Evolutionary conservation across 225 moss, liverwort and hornwort species (phyloP), one percentile per base, ranked within the genome.

Genomic region (Climacium dendroides): DNA sequence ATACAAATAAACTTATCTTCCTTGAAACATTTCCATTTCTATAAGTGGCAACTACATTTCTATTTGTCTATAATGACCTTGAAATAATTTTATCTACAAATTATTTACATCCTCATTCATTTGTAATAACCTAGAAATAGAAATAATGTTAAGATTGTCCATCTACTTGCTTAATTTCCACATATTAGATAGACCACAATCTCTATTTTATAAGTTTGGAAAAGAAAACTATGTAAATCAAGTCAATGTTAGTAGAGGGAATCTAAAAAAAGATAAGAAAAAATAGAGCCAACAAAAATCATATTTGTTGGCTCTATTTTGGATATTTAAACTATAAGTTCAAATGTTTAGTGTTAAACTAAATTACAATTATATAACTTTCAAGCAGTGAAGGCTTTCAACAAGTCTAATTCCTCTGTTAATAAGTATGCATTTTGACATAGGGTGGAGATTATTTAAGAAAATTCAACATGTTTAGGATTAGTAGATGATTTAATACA

Each of bases 1-100:
- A 13, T 1, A 39, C 7, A 69, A 24, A 24, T 14, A 37, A 69
- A 69, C 39, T 73, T 73, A 30, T 47, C 11, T 73, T 47, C 73
- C 0, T 11, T 1, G 0, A 0, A 47, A 47, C 6, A 30, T 30
- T 1, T 73, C 19, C 1, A 29, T 29, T 17, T 18, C 4, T 28
- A 10, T 72, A 18, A 26, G 2, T 17, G n/a, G n/a, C 15, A 28
- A 45, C 0, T 45, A 45, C 10, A 45, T 29, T 45, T 45, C 1
- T 2, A 29, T 45, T 72, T 45, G 29, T 45, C 6, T 29, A 17
- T 29, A 18, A 29, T 45, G 6, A 72, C 22, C 6, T 17, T 4
- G 18, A 73, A 73, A 30, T 47, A 30, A 30, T 29, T 30, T 30
- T 18, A 47, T 47, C 6, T 30, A 19, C 7, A 47, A 18, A 73